A percentile compares a stretch with the other conserved stretches of the same genome.
phyloP scores from a whole-genome alignment of 306 rosid species.

The Medicago lupulina region DNA sequence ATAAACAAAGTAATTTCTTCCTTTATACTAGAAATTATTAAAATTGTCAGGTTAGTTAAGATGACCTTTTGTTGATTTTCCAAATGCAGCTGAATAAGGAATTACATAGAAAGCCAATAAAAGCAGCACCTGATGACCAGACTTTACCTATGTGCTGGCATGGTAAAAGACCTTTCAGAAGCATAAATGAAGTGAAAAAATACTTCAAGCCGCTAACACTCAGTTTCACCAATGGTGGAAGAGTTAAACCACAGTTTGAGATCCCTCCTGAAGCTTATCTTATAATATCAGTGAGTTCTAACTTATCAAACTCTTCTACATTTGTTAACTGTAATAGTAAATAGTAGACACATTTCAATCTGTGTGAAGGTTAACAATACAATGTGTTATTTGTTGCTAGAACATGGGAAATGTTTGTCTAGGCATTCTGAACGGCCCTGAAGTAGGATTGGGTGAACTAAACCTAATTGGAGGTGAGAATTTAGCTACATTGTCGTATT shows the following conservation, averaged over 20 bases:
- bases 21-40: background rate
- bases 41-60: background rate
- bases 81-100: conserved; percentile 69
- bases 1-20: no score
- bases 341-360: background rate
- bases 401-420: conserved; percentile 83
- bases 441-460: conserved; percentile 62
- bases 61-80: conserved; percentile 32
- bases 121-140: conserved; percentile 66
- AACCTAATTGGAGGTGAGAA: conserved; percentile 82
- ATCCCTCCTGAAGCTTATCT: conserved; percentile 84
- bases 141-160: conserved; percentile 84
- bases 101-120: conserved; percentile 53
- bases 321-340: conserved; percentile 3
- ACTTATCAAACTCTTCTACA: conserved; percentile 1
- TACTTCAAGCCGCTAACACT: conserved; percentile 83
- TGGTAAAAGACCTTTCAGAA: conserved; percentile 74
- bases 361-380: conserved; percentile 36
- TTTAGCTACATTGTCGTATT: conserved; percentile 6
- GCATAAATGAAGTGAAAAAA: conserved; percentile 66
- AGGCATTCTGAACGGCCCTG: conserved; percentile 83
- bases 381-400: conserved; percentile 44
- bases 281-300: conserved; percentile 71
- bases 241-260: conserved; percentile 61
- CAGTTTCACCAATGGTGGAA: conserved; percentile 62